Evolutionary conservation across 2,329 filamentous ascomycete genomes (phyloP), one percentile per base, ranked within the genome.

Genomic region (Aureobasidium sp.): DNA sequence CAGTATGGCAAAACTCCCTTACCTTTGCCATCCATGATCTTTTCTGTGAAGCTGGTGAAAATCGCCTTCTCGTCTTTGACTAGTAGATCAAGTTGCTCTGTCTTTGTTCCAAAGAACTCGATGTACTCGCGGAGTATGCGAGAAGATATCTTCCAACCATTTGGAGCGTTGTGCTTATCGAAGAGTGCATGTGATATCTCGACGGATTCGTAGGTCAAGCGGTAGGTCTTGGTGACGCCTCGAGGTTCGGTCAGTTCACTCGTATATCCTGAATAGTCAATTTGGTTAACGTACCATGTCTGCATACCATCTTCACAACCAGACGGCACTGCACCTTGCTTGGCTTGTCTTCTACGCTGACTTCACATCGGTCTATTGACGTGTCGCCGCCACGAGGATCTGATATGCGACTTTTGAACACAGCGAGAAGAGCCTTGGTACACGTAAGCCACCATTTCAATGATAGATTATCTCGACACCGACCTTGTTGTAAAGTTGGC

Each of bases 21-120:
- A 81, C 82, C 81, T 75, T 83, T 86, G 7, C 86, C 85, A 67
- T 86, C 87, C 61, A 86, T 81, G 9, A 88, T 84, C 75, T 90
- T 92, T 71, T 92, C 89, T 0, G 88, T 91, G 69, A 89, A 92
- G 70, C 88, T 91, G 30, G 88, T 90, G 67, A 93, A 90, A 62
- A 89, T 88, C 16, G 89, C 81, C 63, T 82, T 81, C 10, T 77
- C 86, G 50, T 88, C 83, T 59, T 89, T 85, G 13, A 86, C 85
- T 69, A 89, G 88, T 65, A 93, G 87, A 67, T 92, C 89, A 2
- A 93, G 81, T 66, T 91, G 87, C 71, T 93, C 89, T 36, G 90
- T 90, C 5, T 88, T 89, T 1, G 87, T 87, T 0, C 88, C 88
- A 69, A 92, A 92, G 69, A 91, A 89, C 63, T 92, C 89, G 74